Conservation (phyloP, 345 rosid genomes). For the Erodium maritimum region DNA sequence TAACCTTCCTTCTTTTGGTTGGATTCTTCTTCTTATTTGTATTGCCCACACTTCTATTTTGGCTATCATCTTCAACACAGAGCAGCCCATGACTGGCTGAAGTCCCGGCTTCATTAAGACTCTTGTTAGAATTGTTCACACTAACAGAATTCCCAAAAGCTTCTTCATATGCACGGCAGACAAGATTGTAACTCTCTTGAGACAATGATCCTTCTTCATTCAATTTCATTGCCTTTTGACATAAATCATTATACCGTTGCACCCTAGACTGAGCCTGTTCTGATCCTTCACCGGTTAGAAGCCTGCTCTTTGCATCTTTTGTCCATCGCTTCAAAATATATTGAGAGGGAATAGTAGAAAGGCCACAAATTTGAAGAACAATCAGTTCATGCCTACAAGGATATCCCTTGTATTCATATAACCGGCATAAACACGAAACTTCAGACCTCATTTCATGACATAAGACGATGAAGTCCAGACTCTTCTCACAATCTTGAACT, state of each 20-base stretch:
- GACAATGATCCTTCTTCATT: slow-evolving; percentile 48
- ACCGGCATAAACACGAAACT: slow-evolving; percentile 33
- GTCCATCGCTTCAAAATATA: slow-evolving; percentile 47
- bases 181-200: slow-evolving; percentile 36
- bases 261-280: slow-evolving; percentile 38
- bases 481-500: slow-evolving; percentile 45
- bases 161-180: slow-evolving; percentile 31
- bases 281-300: slow-evolving; percentile 23
- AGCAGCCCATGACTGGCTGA: slow-evolving; percentile 30
- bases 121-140: slow-evolving; percentile 32
- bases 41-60: slow-evolving; percentile 26
- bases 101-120: slow-evolving; percentile 29
- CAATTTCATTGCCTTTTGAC: slow-evolving; percentile 33
- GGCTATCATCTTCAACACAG: slow-evolving; percentile 38
- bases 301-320: slow-evolving; percentile 40
- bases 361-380: slow-evolving; percentile 43
- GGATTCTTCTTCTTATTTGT: slow-evolving; percentile 42
- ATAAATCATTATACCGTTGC: slow-evolving; percentile 38
- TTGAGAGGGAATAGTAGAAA: slow-evolving; percentile 33
- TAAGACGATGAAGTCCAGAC: slow-evolving; percentile 28
- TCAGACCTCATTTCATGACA: slow-evolving; percentile 34
- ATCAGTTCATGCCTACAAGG: slow-evolving; percentile 49
- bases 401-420: slow-evolving; percentile 39
- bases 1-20: slow-evolving; percentile 45
- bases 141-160: slow-evolving; percentile 27